A percentile compares a stretch with the other conserved stretches of the same genome.
These are phyloP conservation scores for Parathielavia appendiculata DNA, from an alignment of 495 filamentous ascomycete species.

Conservation along the genomic window DNA sequence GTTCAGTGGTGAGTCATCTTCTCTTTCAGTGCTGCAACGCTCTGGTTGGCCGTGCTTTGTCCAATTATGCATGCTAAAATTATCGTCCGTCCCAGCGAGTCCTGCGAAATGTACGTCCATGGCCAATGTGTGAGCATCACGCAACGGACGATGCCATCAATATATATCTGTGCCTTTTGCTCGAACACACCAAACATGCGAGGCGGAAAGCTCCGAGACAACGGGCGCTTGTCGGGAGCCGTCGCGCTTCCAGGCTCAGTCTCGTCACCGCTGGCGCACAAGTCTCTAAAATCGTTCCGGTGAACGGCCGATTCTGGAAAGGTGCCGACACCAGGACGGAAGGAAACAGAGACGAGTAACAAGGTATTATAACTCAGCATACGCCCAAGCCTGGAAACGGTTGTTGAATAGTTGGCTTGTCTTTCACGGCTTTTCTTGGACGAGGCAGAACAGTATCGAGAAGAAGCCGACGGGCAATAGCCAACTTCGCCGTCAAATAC, in stretches of 20 bases:
- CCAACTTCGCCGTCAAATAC: neutral
- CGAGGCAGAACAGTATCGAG: neutral
- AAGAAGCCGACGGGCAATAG: conserved; percentile 7
- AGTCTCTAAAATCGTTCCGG: conserved; percentile 55
- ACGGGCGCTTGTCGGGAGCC: conserved; percentile 37
- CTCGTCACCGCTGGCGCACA: conserved; percentile 48
- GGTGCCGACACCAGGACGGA: neutral
- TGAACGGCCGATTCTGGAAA: conserved; percentile 23
- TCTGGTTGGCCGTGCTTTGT: neutral
- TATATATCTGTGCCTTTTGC: conserved; percentile 79
- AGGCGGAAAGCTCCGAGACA: conserved; percentile 57
- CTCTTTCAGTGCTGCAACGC: neutral
- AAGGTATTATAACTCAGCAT: conserved; percentile 3
- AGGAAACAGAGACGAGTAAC: neutral
- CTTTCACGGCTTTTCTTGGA: conserved; percentile 4
- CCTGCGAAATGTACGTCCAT: conserved; percentile 82
- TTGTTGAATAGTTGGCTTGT: neutral
- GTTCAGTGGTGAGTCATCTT: conserved; percentile 66
- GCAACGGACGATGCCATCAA: conserved; percentile 57
- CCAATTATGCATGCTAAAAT: conserved; percentile 7
- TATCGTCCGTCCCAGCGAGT: conserved; percentile 53
- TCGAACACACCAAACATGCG: conserved; percentile 66
- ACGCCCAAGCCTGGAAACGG: neutral
- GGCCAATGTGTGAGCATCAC: conserved; percentile 71
- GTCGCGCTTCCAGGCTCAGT: conserved; percentile 25